Percentiles rank a stretch among this genome's conserved stretches.
phyloP scores from a whole-genome alignment of 176 grass and related monocot genomes.

The Paspalum vaginatum region DNA sequence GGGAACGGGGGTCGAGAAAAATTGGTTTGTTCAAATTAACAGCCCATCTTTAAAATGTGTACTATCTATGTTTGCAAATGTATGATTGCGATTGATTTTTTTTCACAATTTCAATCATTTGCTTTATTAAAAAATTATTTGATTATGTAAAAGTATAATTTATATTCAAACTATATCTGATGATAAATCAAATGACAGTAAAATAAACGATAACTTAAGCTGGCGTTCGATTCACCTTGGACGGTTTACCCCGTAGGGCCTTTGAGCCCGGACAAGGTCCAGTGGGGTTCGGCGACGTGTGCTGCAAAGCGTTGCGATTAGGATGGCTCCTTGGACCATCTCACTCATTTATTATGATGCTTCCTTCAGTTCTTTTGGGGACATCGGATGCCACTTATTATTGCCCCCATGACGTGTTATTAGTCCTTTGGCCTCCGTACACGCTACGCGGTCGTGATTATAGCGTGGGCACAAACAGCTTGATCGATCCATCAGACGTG shows the following conservation, averaged over 20 bases:
- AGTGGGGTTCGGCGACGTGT: slow-evolving; percentile 11
- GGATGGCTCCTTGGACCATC: neutral
- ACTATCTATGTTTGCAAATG: too few species aligned
- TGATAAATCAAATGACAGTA: too few species aligned
- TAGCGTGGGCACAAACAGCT: neutral
- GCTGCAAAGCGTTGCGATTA: slow-evolving; percentile 1
- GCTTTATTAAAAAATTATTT: too few species aligned
- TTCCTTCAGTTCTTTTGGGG: neutral
- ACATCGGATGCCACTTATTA: neutral
- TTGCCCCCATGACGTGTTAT: neutral
- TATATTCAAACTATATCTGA: too few species aligned
- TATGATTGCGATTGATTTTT: too few species aligned
- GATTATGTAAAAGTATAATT: too few species aligned
- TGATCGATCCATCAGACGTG: neutral
- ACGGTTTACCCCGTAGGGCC: neutral
- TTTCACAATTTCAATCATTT: too few species aligned
- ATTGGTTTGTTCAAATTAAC: too few species aligned
- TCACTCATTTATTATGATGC: neutral
- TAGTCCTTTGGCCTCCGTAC: slow-evolving; percentile 1
- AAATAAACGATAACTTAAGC: too few species aligned
- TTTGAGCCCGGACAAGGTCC: neutral
- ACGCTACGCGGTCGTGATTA: slow-evolving; percentile 24
- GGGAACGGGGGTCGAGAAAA: too few species aligned
- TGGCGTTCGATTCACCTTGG: too few species aligned
- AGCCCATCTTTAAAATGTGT: too few species aligned